Percentiles rank a stretch among this genome's conserved stretches.
Evolutionary conservation across 208 protist genomes (phyloP).

Genomic region (Lotmaria passim): DNA sequence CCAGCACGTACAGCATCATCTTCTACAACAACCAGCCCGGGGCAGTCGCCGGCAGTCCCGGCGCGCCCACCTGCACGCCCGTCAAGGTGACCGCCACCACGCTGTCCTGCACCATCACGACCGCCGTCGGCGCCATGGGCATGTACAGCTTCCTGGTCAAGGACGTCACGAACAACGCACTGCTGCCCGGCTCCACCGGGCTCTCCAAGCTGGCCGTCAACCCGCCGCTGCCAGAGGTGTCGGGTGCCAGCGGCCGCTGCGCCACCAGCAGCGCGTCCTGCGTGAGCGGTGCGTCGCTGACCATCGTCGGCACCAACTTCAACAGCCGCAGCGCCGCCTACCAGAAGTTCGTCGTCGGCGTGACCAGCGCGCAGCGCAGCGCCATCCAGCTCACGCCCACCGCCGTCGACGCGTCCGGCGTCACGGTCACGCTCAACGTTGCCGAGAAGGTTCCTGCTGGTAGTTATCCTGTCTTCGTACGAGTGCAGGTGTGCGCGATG

Average conservation of each 20-base stretch:
- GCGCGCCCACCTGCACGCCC: constrained; percentile 12
- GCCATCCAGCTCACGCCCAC: not conserved
- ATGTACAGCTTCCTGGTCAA: constrained; percentile 45
- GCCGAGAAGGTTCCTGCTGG: constrained; percentile 8
- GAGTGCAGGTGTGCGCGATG: constrained; percentile 36
- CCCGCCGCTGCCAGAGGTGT: constrained; percentile 33
- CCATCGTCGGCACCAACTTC: constrained; percentile 37
- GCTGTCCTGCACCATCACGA: constrained; percentile 35
- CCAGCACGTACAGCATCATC: no score
- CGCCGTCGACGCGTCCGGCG: constrained; percentile 1
- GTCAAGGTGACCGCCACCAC: constrained; percentile 19
- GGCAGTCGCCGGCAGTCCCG: constrained; percentile 11
- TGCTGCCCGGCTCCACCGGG: constrained; percentile 32
- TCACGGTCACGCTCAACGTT: constrained; percentile 31
- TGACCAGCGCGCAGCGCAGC: constrained; percentile 22
- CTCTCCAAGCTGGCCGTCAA: no score
- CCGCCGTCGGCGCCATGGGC: constrained; percentile 33
- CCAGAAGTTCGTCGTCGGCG: constrained; percentile 38
- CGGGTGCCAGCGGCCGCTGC: constrained; percentile 34
- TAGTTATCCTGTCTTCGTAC: constrained; percentile 36
- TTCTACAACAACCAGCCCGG: constrained; percentile 39
- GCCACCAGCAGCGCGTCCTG: constrained; percentile 39
- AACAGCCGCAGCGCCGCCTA: constrained; percentile 26
- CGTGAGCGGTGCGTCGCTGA: constrained; percentile 28
- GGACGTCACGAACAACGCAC: constrained; percentile 21